A percentile compares a stretch with the other conserved stretches of the same genome.
Conservation (phyloP, 352 stramenopile species). For the Pythium aquatile region DNA sequence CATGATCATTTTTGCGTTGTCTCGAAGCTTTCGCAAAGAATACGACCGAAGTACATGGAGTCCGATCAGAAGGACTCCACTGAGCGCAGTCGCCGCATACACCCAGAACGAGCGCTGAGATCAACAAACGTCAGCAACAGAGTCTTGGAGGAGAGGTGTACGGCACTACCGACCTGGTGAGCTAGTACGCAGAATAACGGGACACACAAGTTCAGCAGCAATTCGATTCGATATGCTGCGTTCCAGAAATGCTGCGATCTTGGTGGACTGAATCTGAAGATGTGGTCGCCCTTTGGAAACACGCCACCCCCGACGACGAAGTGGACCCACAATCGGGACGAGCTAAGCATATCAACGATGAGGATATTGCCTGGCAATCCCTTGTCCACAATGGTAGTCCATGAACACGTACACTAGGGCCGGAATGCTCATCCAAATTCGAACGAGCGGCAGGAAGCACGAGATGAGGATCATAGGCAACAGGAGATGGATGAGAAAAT, state of each 20-base stretch:
- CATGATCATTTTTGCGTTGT: slow-evolving; percentile 77
- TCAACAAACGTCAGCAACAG: slow-evolving; percentile 6
- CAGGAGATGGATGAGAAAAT: slow-evolving; percentile 67
- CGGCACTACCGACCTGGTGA: slow-evolving; percentile 46
- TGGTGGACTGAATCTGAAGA: slow-evolving; percentile 74
- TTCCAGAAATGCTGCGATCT: slow-evolving; percentile 79
- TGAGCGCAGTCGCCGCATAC: slow-evolving; percentile 63
- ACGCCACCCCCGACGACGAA: slow-evolving; percentile 66
- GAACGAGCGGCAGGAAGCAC: slow-evolving; percentile 71
- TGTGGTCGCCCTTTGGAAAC: slow-evolving; percentile 73
- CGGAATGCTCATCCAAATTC: slow-evolving; percentile 80
- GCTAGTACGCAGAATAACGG: slow-evolving; percentile 77
- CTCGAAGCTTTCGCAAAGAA: slow-evolving; percentile 60
- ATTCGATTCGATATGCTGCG: slow-evolving; percentile 76
- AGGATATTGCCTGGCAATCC: not conserved
- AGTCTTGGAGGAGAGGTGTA: slow-evolving; percentile 3
- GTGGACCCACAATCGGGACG: slow-evolving; percentile 72
- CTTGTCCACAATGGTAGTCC: not conserved
- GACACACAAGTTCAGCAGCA: slow-evolving; percentile 73
- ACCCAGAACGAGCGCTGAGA: slow-evolving; percentile 76
- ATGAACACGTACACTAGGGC: slow-evolving; percentile 52
- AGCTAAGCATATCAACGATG: slow-evolving; percentile 30
- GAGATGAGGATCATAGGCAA: slow-evolving; percentile 73
- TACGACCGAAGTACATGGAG: slow-evolving; percentile 74
- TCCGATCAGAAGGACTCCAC: slow-evolving; percentile 51